phyloP scores from a whole-genome alignment of 306 rosid species.

The Purshia tridentata region DNA sequence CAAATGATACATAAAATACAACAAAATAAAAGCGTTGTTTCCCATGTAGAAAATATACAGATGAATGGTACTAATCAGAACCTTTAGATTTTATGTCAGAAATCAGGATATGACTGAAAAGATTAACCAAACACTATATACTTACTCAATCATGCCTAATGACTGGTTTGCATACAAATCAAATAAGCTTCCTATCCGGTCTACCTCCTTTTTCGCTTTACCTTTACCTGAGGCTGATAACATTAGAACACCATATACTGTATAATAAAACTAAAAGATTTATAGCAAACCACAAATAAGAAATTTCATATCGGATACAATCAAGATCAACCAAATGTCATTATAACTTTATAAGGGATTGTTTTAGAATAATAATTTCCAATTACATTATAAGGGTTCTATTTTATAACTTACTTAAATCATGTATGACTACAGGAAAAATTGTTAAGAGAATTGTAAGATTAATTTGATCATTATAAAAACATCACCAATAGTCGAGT shows the following conservation, averaged over 20 bases:
- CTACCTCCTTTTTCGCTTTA: slow-evolving; percentile 39
- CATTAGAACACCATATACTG: neutral
- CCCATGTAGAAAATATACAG: too few relatives aligned
- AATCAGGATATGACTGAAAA: too few relatives aligned
- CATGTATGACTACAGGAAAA: neutral
- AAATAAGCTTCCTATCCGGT: slow-evolving; percentile 41
- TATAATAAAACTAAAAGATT: neutral
- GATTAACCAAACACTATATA: neutral
- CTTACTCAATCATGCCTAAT: slow-evolving; percentile 61
- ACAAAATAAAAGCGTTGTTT: too few relatives aligned
- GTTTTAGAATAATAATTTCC: neutral
- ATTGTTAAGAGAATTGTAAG: neutral
- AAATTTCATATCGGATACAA: neutral
- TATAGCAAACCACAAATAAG: neutral
- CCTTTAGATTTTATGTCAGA: too few relatives aligned
- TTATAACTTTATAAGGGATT: too few relatives aligned
- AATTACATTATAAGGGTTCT: neutral
- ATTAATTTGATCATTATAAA: neutral
- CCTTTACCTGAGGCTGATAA: slow-evolving; percentile 45
- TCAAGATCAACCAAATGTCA: neutral
- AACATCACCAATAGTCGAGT: neutral
- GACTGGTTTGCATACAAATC: slow-evolving; percentile 45
- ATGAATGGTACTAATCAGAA: too few relatives aligned
- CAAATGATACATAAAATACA: too few relatives aligned
- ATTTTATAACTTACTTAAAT: too few relatives aligned